These are phyloP conservation scores for Chiua sp. DNA, from an alignment of 1,284 basidiomycete genomes.

Conservation along the genomic window DNA sequence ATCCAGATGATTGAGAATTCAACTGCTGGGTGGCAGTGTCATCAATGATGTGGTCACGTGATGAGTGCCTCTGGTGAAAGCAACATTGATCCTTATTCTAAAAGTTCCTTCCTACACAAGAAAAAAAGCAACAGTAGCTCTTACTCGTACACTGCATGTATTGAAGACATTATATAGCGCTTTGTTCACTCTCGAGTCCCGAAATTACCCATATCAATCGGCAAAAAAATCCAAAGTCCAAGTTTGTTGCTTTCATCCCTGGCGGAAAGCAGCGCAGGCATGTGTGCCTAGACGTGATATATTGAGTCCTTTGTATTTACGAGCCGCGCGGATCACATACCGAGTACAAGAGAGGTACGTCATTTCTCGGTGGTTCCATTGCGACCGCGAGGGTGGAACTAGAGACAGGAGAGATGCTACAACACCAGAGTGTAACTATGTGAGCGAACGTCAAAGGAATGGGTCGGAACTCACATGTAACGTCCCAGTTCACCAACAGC, in stretches of 20 bases:
- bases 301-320: too few relatives aligned
- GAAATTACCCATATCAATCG: not conserved
- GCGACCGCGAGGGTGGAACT: conserved; percentile 7
- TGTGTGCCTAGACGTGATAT: not conserved
- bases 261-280: not conserved
- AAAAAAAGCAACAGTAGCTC: too few relatives aligned
- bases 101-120: too few relatives aligned
- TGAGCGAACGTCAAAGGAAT: not conserved
- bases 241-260: conserved; percentile 5
- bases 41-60: too few relatives aligned
- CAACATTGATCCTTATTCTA: too few relatives aligned
- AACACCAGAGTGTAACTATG: not conserved
- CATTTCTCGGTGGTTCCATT: conserved; percentile 7
- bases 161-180: too few relatives aligned
- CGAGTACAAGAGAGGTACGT: not conserved
- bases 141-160: too few relatives aligned
- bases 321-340: not conserved
- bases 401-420: conserved; percentile 15
- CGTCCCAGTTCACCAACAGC: conserved; percentile 4
- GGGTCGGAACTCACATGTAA: conserved; percentile 3
- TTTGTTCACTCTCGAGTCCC: too few relatives aligned
- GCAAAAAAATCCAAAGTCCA: conserved; percentile 17
- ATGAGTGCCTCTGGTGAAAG: too few relatives aligned
- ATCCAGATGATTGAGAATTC: too few relatives aligned
- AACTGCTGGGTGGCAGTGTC: too few relatives aligned